phyloP scores from a whole-genome alignment of 805 yeast genomes.

The Kuraishia borneana region DNA sequence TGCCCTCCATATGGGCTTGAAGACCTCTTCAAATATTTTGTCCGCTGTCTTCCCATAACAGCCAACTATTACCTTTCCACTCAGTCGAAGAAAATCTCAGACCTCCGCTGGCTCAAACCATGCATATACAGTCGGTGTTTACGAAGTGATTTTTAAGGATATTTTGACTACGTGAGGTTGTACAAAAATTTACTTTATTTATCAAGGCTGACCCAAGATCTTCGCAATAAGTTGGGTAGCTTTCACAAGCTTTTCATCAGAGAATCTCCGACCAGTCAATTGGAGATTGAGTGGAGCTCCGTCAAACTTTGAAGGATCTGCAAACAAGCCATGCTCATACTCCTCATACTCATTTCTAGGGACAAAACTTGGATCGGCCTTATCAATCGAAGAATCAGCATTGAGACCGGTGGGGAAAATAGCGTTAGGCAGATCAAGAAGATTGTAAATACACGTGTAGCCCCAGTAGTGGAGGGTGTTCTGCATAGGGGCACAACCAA shows the following conservation, averaged over 20 bases:
- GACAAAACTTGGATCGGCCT: conserved; percentile 16
- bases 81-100: too few species aligned
- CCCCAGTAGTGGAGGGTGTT: conserved; percentile 59
- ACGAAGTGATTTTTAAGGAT: too few species aligned
- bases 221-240: conserved; percentile 22
- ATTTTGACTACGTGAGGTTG: too few species aligned
- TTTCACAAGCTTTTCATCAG: conserved; percentile 35
- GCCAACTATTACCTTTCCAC: too few species aligned
- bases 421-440: conserved; percentile 53
- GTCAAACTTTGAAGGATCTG: conserved; percentile 21
- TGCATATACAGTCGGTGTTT: too few species aligned
- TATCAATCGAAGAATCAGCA: conserved; percentile 39
- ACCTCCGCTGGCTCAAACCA: too few species aligned
- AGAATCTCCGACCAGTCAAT: conserved; percentile 37
- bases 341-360: conserved; percentile 31
- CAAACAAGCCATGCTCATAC: conserved; percentile 19
- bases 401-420: conserved; percentile 45
- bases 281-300: conserved; percentile 41
- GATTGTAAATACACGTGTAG: conserved; percentile 59
- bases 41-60: too few species aligned
- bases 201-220: too few species aligned
- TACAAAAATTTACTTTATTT: too few species aligned
- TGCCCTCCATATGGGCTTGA: too few species aligned
- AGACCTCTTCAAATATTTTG: too few species aligned
- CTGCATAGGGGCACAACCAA: conserved; percentile 58